Evolutionary conservation across 1,284 basidiomycete species (phyloP).

Genomic region (Melampsora occidentalis): DNA sequence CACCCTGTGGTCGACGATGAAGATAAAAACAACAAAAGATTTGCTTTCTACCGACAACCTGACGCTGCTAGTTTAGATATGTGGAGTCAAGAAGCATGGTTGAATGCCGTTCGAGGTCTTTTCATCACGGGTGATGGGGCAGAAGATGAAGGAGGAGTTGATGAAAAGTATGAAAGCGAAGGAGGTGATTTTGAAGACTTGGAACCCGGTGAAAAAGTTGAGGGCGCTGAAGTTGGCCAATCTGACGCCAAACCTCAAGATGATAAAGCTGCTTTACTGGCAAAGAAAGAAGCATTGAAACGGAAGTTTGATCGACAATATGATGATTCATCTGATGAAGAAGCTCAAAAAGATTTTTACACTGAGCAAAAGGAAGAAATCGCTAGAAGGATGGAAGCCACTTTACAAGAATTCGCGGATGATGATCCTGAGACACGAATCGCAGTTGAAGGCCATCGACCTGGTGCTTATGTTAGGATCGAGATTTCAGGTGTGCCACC

Average conservation of each 20-base stretch:
- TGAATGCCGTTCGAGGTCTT: conserved; percentile 79
- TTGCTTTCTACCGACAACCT: conserved; percentile 67
- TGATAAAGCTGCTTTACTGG: conserved; percentile 59
- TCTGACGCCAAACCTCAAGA: conserved; percentile 50
- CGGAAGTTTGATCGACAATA: conserved; percentile 96
- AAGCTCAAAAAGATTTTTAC: conserved; percentile 75
- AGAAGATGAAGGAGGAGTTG: conserved; percentile 51
- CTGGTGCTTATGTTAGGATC: conserved; percentile 90
- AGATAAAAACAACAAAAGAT: conserved; percentile 61
- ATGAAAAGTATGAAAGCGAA: conserved; percentile 58
- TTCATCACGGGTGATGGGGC: conserved; percentile 78
- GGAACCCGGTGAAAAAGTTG: conserved; percentile 57
- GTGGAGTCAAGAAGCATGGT: conserved; percentile 79
- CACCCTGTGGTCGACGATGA: conserved; percentile 51
- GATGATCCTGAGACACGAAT: conserved; percentile 75
- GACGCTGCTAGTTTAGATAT: conserved; percentile 61
- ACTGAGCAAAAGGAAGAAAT: conserved; percentile 89
- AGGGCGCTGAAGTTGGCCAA: conserved; percentile 56
- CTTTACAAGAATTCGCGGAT: conserved; percentile 78
- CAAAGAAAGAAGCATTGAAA: conserved; percentile 87
- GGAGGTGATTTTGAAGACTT: conserved; percentile 59
- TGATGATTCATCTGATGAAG: conserved; percentile 73
- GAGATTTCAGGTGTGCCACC: conserved; percentile 80
- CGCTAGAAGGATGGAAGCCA: conserved; percentile 76
- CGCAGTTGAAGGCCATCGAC: conserved; percentile 82